A percentile compares a stretch with the other conserved stretches of the same genome.
These are phyloP conservation scores for Arachis hypogaea DNA, from an alignment of 306 rosid genomes.

Conservation along the genomic window DNA sequence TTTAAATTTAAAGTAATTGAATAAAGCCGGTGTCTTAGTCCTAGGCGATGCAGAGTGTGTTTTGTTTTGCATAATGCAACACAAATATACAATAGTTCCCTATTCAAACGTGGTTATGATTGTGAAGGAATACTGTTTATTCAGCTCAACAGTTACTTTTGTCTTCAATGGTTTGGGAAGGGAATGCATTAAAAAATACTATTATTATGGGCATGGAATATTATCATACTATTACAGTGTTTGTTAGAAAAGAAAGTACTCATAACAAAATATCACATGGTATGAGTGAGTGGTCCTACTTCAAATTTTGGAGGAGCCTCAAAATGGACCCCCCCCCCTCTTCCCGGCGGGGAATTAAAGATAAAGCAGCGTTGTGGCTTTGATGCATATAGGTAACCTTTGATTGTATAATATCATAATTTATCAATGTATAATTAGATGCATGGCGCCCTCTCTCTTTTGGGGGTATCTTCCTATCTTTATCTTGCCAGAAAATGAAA, in stretches of 20 bases:
- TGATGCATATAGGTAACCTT: no score
- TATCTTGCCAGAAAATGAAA: conserved; percentile 1
- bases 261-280: conserved; percentile 7
- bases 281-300: conserved; percentile 19
- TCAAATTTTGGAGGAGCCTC: conserved; percentile 12
- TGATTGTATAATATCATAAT: background rate
- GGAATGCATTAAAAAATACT: conserved; percentile 12
- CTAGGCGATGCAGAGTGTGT: conserved; percentile 30
- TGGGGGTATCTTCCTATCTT: background rate
- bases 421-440: background rate
- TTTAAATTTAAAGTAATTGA: background rate
- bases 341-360: no score
- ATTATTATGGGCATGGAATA: background rate
- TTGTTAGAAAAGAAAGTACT: background rate
- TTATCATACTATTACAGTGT: no score
- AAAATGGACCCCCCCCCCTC: conserved; percentile 6
- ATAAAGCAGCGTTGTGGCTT: no score
- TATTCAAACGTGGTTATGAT: conserved; percentile 49
- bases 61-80: conserved; percentile 6
- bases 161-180: conserved; percentile 13
- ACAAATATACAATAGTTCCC: conserved; percentile 31
- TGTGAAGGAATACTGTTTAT: conserved; percentile 30
- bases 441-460: background rate
- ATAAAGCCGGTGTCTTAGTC: background rate
- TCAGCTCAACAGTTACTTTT: conserved; percentile 29